Percentiles rank a stretch among this genome's conserved stretches.
phyloP scores from a whole-genome alignment of 495 filamentous ascomycete species.

The Penicillium canariense region DNA sequence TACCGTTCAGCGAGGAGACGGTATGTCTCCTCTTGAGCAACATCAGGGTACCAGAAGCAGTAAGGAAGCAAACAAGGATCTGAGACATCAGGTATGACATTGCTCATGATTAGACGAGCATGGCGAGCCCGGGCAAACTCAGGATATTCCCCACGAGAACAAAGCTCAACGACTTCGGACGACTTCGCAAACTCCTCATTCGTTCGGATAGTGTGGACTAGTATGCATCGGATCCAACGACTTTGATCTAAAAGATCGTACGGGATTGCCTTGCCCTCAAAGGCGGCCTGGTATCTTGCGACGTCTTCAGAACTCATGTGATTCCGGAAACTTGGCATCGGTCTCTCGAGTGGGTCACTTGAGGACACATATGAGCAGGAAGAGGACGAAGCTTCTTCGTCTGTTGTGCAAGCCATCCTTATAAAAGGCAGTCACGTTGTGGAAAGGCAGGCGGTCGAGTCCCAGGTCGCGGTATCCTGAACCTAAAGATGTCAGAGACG shows the following conservation, averaged over 20 bases:
- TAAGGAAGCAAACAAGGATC: background rate
- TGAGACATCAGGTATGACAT: background rate
- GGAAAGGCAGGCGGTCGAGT: too few species aligned
- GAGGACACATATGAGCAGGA: too few species aligned
- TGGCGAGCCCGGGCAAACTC: background rate
- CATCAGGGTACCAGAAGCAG: background rate
- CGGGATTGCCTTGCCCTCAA: background rate
- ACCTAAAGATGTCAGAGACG: too few species aligned
- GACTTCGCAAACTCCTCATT: background rate
- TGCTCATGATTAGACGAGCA: background rate
- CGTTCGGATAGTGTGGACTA: background rate
- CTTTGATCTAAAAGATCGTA: background rate
- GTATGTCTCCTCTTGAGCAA: too few species aligned
- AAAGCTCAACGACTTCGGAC: background rate
- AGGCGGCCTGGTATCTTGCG: background rate
- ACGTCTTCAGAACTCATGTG: too few species aligned
- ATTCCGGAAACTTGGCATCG: too few species aligned
- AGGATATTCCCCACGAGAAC: background rate
- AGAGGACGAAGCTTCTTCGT: too few species aligned
- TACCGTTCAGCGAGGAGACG: too few species aligned
- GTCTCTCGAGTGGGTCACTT: too few species aligned
- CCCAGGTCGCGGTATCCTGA: too few species aligned
- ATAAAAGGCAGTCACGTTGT: too few species aligned
- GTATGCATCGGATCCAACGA: background rate
- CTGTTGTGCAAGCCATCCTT: too few species aligned